phyloP scores from a whole-genome alignment of 2,329 filamentous ascomycete species.

The Hypoxylon sp. region DNA sequence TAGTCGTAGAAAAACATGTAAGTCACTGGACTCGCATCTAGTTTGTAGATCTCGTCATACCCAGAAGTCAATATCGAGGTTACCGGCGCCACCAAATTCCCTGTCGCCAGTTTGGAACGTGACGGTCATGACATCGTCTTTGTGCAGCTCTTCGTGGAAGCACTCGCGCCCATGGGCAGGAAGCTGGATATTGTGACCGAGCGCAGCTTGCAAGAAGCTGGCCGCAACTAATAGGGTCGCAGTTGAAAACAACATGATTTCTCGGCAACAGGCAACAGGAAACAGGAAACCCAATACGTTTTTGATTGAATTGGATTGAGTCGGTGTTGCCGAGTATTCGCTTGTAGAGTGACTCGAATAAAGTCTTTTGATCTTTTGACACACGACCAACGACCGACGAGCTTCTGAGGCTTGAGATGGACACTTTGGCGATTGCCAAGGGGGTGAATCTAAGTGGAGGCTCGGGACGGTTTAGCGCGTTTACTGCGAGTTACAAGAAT shows the following conservation, averaged over 20 bases:
- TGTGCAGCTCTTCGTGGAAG: constrained; percentile 94
- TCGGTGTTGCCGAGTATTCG: constrained; percentile 31
- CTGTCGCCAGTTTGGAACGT: constrained; percentile 98
- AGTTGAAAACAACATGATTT: constrained; percentile 61
- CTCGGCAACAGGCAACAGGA: constrained; percentile 23
- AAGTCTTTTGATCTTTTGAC: constrained; percentile 7
- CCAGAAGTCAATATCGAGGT: constrained; percentile 98
- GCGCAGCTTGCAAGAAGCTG: constrained; percentile 62
- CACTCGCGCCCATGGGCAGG: constrained; percentile 94
- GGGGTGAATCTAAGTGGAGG: constrained; percentile 34
- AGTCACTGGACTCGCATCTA: constrained; percentile 38
- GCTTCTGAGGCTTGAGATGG: constrained; percentile 42
- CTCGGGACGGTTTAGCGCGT: constrained; percentile 44
- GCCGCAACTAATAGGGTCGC: constrained; percentile 68
- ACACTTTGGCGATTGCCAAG: constrained; percentile 51
- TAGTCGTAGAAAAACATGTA: constrained; percentile 26
- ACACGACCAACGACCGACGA: constrained; percentile 1
- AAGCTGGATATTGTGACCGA: constrained; percentile 96
- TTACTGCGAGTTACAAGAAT: constrained; percentile 21
- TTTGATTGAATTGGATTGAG: constrained; percentile 12
- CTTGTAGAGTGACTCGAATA: constrained; percentile 10
- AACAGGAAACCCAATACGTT: constrained; percentile 16
- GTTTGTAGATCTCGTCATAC: constrained; percentile 66
- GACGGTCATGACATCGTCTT: constrained; percentile 97
- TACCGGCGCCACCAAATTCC: constrained; percentile 94